These are phyloP conservation scores for Dactylorhiza incarnata DNA, from an alignment of 106 monocot species.

Conservation along the genomic window DNA sequence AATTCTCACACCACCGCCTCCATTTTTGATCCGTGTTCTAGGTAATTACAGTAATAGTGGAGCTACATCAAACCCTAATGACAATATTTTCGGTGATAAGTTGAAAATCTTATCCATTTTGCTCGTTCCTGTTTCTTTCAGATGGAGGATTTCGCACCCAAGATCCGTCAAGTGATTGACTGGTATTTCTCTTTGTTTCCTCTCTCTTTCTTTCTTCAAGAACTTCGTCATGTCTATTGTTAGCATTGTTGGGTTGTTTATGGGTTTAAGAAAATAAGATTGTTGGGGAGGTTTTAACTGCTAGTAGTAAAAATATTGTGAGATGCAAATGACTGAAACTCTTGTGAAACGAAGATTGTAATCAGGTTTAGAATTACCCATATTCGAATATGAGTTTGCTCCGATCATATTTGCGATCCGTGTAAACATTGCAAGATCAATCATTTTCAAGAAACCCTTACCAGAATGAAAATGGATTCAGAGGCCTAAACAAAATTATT, in stretches of 20 bases:
- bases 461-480: no score
- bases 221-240: background rate
- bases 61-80: background rate
- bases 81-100: background rate
- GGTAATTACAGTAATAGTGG: background rate
- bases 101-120: no score
- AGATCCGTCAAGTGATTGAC: constrained; percentile 35
- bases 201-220: no score
- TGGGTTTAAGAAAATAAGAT: background rate
- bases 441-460: no score
- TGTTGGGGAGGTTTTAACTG: background rate
- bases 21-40: background rate
- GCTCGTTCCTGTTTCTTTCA: constrained; percentile 3
- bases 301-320: background rate
- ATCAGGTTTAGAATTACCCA: no score
- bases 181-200: constrained; percentile 21
- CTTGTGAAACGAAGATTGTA: no score
- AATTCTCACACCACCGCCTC: background rate
- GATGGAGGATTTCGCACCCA: constrained; percentile 38
- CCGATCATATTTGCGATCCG: no score
- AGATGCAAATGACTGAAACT: no score
- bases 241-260: background rate
- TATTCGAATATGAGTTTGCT: no score
- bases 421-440: no score
- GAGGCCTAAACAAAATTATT: no score